phyloP scores from a whole-genome alignment of 225 moss, liverwort and hornwort genomes.

The Ulota crispa region DNA sequence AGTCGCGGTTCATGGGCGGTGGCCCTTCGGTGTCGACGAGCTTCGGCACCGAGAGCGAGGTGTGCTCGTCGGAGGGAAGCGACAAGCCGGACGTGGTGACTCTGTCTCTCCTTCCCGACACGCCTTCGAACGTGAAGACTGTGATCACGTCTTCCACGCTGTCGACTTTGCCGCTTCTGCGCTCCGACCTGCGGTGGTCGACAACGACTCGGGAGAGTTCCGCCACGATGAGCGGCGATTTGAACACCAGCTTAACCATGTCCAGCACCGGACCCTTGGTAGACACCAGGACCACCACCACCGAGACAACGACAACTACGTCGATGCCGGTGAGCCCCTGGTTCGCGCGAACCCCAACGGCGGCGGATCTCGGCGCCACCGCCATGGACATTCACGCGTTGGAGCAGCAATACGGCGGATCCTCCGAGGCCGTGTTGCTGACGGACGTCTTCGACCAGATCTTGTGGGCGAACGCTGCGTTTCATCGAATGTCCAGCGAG shows the following conservation, averaged over 20 bases:
- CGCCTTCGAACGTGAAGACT: constrained; percentile 42
- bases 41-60: constrained; percentile 67
- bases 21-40: constrained; percentile 30
- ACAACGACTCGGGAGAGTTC: background rate
- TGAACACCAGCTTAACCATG: constrained; percentile 25
- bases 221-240: background rate
- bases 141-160: constrained; percentile 10
- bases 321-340: no score
- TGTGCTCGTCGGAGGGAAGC: constrained; percentile 50
- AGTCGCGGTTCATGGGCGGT: background rate
- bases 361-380: background rate
- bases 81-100: constrained; percentile 56
- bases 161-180: constrained; percentile 26
- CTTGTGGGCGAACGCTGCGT: constrained; percentile 64
- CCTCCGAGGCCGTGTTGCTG: constrained; percentile 60
- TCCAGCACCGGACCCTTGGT: constrained; percentile 4
- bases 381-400: constrained; percentile 28
- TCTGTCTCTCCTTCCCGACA: constrained; percentile 68
- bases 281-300: background rate
- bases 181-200: background rate
- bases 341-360: background rate
- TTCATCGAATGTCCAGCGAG: constrained; percentile 41
- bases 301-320: background rate
- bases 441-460: constrained; percentile 30
- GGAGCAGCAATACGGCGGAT: constrained; percentile 52